Evolutionary conservation across 2,329 filamentous ascomycete species (phyloP), one percentile per base, ranked within the genome.

Genomic region (Colletotrichum costaricense): DNA sequence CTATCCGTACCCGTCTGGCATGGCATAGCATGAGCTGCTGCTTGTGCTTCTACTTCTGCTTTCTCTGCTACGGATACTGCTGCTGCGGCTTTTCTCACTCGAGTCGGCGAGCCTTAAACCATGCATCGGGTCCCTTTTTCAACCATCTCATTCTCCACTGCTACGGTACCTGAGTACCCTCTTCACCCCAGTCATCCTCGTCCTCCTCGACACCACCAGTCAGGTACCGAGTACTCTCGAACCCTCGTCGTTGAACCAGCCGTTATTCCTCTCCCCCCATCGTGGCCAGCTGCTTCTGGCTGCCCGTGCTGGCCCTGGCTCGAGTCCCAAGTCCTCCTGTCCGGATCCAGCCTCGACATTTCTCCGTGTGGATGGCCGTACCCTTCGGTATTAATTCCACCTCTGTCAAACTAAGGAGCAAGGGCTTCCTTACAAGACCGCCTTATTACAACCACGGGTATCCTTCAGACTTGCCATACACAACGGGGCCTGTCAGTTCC

Each of bases 301-400:
- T 42, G 38, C 77, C 80, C 81, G 81, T 84, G 81, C 83, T 80
- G 78, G 76, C 83, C 84, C 82, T 85, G 82, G 42, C 80, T 79
- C 38, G 38, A 42, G 38, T 42, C 76, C 46, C 30, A 33, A 28
- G 19, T 38, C 80, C 78, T 64, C 69, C 60, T 79, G 76, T 81
- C 82, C 82, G 83, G 82, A 82, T 82, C 81, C 83, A 83, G 81
- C 82, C 81, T 84, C 81, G 84, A 82, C 81, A 84, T 84, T 84
- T 84, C 83, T 86, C 84, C 84, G 83, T 80, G 79, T 82, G 79
- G 80, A 80, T 79, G 78, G 79, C 78, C 78, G 80, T 83, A 83
- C 81, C 80, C 80, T 80, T 81, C 81, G 83, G 83, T 85, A 85
- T 84, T 85, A 82, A 85, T 84, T 82, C 83, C 82, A 84, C 82